These are phyloP conservation scores for Umbellularia californica DNA, from an alignment of 164 flowering plant genomes.

Conservation along the genomic window DNA sequence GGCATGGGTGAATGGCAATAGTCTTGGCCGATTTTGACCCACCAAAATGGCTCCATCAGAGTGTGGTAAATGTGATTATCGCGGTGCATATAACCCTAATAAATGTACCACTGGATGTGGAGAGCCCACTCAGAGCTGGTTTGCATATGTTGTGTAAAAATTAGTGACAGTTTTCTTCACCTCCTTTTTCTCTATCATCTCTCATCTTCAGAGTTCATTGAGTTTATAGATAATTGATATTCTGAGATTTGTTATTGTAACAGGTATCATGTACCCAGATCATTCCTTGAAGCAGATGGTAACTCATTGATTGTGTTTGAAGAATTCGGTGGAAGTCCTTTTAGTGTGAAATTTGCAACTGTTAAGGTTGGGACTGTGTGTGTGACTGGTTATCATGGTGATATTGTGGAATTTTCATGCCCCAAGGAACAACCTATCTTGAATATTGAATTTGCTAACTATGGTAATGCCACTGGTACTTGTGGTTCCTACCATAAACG, in stretches of 20 bases:
- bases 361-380: slow-evolving; percentile 34
- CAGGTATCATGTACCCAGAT: slow-evolving; percentile 67
- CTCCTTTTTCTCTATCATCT: not conserved
- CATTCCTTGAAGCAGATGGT: slow-evolving; percentile 25
- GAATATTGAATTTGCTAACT: slow-evolving; percentile 44
- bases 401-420: slow-evolving; percentile 45
- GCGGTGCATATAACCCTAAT: slow-evolving; percentile 35
- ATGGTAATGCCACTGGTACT: slow-evolving; percentile 43
- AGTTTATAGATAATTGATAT: not conserved
- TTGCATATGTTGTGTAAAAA: not conserved
- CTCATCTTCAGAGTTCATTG: not conserved
- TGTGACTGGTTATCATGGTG: slow-evolving; percentile 30
- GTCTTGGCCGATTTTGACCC: slow-evolving; percentile 70
- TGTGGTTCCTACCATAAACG: slow-evolving; percentile 37
- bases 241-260: not conserved
- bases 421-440: slow-evolving; percentile 31
- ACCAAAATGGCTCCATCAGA: slow-evolving; percentile 24
- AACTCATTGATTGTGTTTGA: slow-evolving; percentile 58
- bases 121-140: slow-evolving; percentile 66
- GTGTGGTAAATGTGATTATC: slow-evolving; percentile 63
- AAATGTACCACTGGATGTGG: slow-evolving; percentile 57
- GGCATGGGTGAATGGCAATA: slow-evolving; percentile 77
- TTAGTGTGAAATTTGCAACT: slow-evolving; percentile 39
- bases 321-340: slow-evolving; percentile 61
- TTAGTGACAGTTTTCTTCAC: too few species aligned